Evolutionary conservation across 2,329 filamentous ascomycete species (phyloP).

Genomic region (Teratosphaeria destructans): DNA sequence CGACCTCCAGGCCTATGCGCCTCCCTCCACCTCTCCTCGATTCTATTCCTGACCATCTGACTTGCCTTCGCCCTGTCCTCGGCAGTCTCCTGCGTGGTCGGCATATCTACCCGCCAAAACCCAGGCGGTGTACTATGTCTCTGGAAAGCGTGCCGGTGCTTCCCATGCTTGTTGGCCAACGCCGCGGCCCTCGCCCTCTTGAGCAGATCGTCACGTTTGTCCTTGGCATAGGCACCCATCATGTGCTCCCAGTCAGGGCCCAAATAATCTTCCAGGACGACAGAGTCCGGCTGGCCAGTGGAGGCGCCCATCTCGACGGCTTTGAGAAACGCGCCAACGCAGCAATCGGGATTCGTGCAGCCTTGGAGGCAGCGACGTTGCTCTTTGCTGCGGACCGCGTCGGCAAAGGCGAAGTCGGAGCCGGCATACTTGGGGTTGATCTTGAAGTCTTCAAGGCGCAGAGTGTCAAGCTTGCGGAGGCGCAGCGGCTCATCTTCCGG

Average conservation of each 20-base stretch:
- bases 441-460: slow-evolving; percentile 66
- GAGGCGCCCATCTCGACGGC: slow-evolving; percentile 41
- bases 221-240: slow-evolving; percentile 14
- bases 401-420: slow-evolving; percentile 62
- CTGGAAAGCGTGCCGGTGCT: slow-evolving; percentile 64
- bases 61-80: slow-evolving; percentile 55
- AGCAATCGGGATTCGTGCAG: slow-evolving; percentile 67
- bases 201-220: slow-evolving; percentile 57
- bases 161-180: slow-evolving; percentile 65
- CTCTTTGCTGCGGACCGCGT: slow-evolving; percentile 61
- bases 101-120: slow-evolving; percentile 87
- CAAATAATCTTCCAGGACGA: slow-evolving; percentile 19
- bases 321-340: slow-evolving; percentile 59
- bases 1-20: slow-evolving; percentile 62
- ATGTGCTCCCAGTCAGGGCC: slow-evolving; percentile 15
- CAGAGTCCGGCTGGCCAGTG: slow-evolving; percentile 15
- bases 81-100: slow-evolving; percentile 69
- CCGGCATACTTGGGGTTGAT: slow-evolving; percentile 65
- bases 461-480: slow-evolving; percentile 43
- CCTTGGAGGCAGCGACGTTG: slow-evolving; percentile 61
- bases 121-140: slow-evolving; percentile 67
- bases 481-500: slow-evolving; percentile 43
- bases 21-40: slow-evolving; percentile 68
- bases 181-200: slow-evolving; percentile 64
- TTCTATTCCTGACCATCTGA: slow-evolving; percentile 50